Evolutionary conservation across 2,329 filamentous ascomycete species (phyloP), one percentile per base, ranked within the genome.

Genomic region (Neonectria neomacrospora): DNA sequence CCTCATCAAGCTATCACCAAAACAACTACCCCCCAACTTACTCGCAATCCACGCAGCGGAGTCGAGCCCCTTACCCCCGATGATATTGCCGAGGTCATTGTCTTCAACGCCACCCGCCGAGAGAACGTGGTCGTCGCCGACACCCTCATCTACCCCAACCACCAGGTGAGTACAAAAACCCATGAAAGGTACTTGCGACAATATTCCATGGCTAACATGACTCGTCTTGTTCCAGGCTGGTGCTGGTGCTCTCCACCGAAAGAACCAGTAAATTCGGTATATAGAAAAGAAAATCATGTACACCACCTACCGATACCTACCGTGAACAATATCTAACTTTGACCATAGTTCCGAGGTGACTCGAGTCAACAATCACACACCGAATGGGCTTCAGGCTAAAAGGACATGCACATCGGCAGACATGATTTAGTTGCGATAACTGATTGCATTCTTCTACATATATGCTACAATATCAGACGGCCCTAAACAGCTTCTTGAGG

Each of bases 111-210:
- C 4, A 91, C 91, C 3, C 87, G 94, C 73, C 88, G 91, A 71
- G 93, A 97, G 81, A 97, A 97, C 76, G 93, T 97, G 5, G 93
- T 97, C 20, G 80, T 97, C 70, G 94, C 94, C 20, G 94, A 97
- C 79, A 91, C 92, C 6, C 80, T 97, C 65, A 83, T 97, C 56
- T 97, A 91, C 79, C 94, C 94, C 5, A 96, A 90, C 73, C 94
- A 97, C 76, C 94, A 97, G 86, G 93, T 93, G 68, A 65, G 74
- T 16, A 11, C 54, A 2, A 37, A 20, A 26, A 18, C 6, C 23
- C 18, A 11, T 14, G 18, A 11, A 11, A 12, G 20, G n/a, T 41
- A 2, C 4, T 26, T 16, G 3, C 5, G 11, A 14, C 23, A 48
- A 18, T 8, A 20, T 2, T 2, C 9, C 7, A 18, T 3, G 20